Evolutionary conservation across 257 asterid genomes (phyloP), one percentile per base, ranked within the genome.

Genomic region (Forsythia viridissima): DNA sequence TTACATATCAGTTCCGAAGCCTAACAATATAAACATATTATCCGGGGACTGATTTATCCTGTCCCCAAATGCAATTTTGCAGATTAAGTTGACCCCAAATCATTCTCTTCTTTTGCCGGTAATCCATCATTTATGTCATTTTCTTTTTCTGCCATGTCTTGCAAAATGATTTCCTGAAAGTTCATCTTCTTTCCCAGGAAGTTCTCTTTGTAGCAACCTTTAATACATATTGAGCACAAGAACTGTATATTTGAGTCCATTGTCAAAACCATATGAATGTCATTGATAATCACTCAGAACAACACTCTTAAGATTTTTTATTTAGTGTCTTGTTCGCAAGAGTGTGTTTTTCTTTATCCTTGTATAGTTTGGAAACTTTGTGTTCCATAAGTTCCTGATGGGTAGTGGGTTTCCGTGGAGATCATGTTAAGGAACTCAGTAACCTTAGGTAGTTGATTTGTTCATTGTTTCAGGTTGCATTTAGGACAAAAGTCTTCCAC

Each of bases 401-500:
- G 69, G 69, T 2, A 21, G 21, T 18, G 24, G 69, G 37, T 61
- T 21, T 24, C 69, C 39, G 21, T 24, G 69, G 36, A 21, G 12
- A 20, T 61, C 38, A 9, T 57, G 34, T n/a, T 20, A 57, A 57
- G 66, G 24, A 57, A 57, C 66, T 16, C 30, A 6, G 9, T n/a
- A 11, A 57, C 6, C 24, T 2, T 12, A n/a, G 12, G 34, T 6
- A 57, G 24, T 9, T 30, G 46, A 13, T 43, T 8, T 9, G 52
- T 71, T 3, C 41, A 21, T 74, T 20, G 34, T 75, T 71, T 10
- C 89, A 91, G 96, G 94, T 91, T 74, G 96, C 96, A 34, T 91
- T 91, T 79, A 89, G 92, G 85, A 90, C 81, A 13, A 86, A 86
- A 80, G 90, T 86, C 24, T 90, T 90, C 70, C 95, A 90, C 80